Base-by-base conservation (phyloP, 106 monocot genomes). In the Dendrobium catenatum region DNA sequence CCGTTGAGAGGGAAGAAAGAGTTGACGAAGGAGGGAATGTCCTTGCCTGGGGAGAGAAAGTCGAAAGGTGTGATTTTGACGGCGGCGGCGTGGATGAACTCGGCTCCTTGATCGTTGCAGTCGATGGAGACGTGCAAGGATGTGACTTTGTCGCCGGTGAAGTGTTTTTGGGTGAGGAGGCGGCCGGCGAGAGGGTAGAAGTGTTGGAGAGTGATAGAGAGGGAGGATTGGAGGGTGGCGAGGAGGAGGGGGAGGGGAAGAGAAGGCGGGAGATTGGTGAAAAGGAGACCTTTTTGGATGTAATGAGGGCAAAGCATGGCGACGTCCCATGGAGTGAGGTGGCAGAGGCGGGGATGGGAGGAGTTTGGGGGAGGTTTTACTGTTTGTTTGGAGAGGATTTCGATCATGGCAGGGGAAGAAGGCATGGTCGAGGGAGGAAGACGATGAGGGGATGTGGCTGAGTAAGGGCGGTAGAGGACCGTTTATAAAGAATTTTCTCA, bases 121-220 rank as follows among this genome's bases (percentile, higher is more conserved):
- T 86, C 91, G 64, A 93, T 82, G 85, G 70, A 73, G 3, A 89
- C 78, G 49, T 44, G 59, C 8, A 83, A 54, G 49, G 89, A 87
- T 16, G 77, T 24, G 19, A 74, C 80, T 18, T 78, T 24, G 0
- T 82, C 82, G 17, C 22, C 79, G 17, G 82, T 84, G 26, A 4
- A 31, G 20, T 61, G 51, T 1, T 75, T 42, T 29, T 87, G 82
- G n/a, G 85, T 82, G 4, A 18, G 78, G 18, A 96, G 54, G 9
- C 91, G 93, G 41, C 96, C 96, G 47, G 93, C 91, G 41, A 96
- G 81, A 66, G 93, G 93, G 55, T 88, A 89, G 84, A 93, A 95
- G 85, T 85, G 82, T 76, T 31, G 55, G 77, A 95, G 93, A 1
- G 86, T 77, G 43, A 43, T 22, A 70, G 89, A 80, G 9, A 93